These are phyloP conservation scores for Arbutus unedo DNA, from an alignment of 148 eudicot species.

Conservation along the genomic window DNA sequence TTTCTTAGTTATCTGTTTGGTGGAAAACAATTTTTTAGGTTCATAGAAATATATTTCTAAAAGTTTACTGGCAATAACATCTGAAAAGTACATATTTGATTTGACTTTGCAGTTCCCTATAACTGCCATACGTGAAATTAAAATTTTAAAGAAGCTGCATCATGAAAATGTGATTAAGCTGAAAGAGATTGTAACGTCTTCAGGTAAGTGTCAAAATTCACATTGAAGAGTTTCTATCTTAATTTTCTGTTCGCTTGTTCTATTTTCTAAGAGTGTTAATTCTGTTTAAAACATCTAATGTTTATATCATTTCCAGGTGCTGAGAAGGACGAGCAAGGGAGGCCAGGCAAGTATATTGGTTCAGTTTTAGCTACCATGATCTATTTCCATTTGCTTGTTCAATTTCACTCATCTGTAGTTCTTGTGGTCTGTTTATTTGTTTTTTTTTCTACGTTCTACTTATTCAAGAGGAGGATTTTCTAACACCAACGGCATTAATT, in stretches of 20 bases:
- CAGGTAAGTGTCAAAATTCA: constrained; percentile 30
- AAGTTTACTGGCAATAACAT: neutral
- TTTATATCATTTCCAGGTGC: constrained; percentile 19
- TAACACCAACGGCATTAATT: neutral
- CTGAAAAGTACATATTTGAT: constrained; percentile 1
- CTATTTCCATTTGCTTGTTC: neutral
- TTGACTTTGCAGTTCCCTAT: constrained; percentile 46
- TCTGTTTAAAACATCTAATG: neutral
- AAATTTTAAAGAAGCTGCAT: constrained; percentile 37
- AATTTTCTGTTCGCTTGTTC: neutral
- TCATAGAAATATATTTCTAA: neutral
- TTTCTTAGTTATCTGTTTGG: neutral
- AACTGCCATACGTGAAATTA: constrained; percentile 52
- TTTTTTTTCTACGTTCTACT: neutral
- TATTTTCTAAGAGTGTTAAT: neutral
- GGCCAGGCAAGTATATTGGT: constrained; percentile 18
- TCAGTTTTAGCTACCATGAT: neutral
- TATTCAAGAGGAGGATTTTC: neutral
- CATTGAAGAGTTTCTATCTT: neutral
- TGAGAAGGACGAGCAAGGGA: constrained; percentile 26
- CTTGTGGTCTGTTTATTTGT: neutral
- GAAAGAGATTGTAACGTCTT: constrained; percentile 54
- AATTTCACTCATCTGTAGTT: neutral
- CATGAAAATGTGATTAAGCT: constrained; percentile 49
- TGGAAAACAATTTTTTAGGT: neutral